Percentiles rank a stretch among this genome's conserved stretches.
Evolutionary conservation across 139 green algal genomes (phyloP).

Genomic region (Chlamydomonas sp.): DNA sequence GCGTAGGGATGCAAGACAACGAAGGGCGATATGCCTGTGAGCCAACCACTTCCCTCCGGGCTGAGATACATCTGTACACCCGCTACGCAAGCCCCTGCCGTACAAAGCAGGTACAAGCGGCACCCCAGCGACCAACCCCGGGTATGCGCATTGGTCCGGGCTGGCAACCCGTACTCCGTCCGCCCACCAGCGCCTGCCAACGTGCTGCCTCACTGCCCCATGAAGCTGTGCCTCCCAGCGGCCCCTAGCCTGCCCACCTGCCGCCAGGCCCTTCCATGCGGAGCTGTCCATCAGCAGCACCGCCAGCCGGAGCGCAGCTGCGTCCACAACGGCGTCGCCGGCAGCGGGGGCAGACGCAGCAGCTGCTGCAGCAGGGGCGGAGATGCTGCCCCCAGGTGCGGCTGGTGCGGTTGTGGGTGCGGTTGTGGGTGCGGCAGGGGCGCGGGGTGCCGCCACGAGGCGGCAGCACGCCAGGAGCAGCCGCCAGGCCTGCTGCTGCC

Average conservation of each 20-base stretch:
- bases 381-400: background rate
- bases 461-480: conserved; percentile 50
- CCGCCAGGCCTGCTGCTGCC: conserved; percentile 42
- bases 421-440: background rate
- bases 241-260: background rate
- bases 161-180: no score
- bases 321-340: conserved; percentile 46
- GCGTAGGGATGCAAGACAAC: no score
- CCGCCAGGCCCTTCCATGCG: conserved; percentile 15
- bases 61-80: no score
- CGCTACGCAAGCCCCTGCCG: no score
- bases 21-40: no score
- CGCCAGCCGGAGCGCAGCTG: conserved; percentile 55
- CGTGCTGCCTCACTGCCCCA: background rate
- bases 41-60: no score
- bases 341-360: background rate
- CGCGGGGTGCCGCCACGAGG: conserved; percentile 18
- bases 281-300: conserved; percentile 47
- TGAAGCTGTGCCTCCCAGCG: background rate
- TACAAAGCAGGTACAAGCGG: no score
- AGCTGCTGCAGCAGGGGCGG: background rate
- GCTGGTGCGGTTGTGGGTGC: background rate
- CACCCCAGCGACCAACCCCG: no score
- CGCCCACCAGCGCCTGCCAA: background rate
- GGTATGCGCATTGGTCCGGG: no score